These are phyloP conservation scores for Ambrosiella xylebori DNA, from an alignment of 2,329 filamentous ascomycete species.

Conservation along the genomic window DNA sequence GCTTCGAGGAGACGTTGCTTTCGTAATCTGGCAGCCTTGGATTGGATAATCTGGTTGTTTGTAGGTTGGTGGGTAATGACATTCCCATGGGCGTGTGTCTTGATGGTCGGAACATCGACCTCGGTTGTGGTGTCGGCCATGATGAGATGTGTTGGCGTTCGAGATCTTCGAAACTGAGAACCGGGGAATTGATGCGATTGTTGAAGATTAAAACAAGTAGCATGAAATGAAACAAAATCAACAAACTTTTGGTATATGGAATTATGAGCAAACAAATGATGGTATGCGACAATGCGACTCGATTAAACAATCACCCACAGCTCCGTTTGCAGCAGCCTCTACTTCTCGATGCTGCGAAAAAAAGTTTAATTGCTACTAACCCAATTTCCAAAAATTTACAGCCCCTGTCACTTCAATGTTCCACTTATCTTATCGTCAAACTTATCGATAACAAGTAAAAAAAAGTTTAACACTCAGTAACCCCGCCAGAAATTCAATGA, in stretches of 20 bases:
- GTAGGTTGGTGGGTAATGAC: not conserved
- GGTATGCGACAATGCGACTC: not conserved
- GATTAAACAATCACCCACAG: not conserved
- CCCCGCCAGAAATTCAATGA: constrained; percentile 9
- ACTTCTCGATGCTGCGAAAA: not conserved
- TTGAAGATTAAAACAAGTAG: not conserved
- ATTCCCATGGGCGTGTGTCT: constrained; percentile 5
- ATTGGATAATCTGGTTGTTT: not conserved
- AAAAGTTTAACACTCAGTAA: constrained; percentile 16
- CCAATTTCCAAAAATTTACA: constrained; percentile 6
- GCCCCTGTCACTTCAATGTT: not conserved
- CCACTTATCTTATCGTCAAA: constrained; percentile 5
- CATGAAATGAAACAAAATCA: not conserved
- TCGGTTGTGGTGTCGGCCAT: constrained; percentile 8
- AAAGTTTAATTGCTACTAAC: not conserved
- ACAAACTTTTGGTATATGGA: not conserved
- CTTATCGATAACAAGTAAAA: constrained; percentile 15
- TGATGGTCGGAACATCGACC: constrained; percentile 5
- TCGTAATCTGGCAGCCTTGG: constrained; percentile 27
- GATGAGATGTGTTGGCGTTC: not conserved
- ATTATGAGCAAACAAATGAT: not conserved
- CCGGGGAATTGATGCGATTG: not conserved
- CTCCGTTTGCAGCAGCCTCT: not conserved
- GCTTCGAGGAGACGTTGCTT: constrained; percentile 41
- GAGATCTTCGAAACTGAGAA: not conserved